Conservation (phyloP, 768 basidiomycete genomes). For the Tylopilus plumbeoviolaceoides region DNA sequence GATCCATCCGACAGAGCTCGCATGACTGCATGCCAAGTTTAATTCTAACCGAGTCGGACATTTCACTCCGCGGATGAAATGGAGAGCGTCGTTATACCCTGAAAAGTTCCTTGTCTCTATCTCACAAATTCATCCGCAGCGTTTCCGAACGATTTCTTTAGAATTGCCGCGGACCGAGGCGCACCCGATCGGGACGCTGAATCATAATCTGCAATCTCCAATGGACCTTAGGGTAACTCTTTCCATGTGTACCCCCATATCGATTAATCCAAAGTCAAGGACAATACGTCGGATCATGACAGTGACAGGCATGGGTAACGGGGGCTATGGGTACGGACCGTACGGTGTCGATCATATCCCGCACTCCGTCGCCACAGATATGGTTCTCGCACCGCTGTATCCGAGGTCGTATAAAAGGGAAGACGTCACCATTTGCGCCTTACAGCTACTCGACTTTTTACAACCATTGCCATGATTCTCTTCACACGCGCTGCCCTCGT, state of each 20-base stretch:
- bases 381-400: background rate
- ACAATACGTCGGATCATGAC: constrained; percentile 3
- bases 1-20: background rate
- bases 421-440: background rate
- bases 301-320: constrained; percentile 5
- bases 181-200: background rate
- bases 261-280: background rate
- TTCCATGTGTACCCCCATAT: background rate
- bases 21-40: background rate
- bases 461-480: constrained; percentile 39
- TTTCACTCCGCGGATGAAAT: constrained; percentile 17
- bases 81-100: background rate
- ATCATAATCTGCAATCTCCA: background rate
- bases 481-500: constrained; percentile 43
- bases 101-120: constrained; percentile 1
- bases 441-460: background rate
- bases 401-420: constrained; percentile 18
- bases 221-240: background rate
- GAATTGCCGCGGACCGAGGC: constrained; percentile 3
- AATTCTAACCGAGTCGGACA: background rate
- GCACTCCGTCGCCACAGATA: background rate
- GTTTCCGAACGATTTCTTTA: background rate
- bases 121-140: background rate
- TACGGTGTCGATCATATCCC: constrained; percentile 2
- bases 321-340: background rate